Conservation (phyloP, 1,284 basidiomycete genomes). For the Xanthoconium separans region DNA sequence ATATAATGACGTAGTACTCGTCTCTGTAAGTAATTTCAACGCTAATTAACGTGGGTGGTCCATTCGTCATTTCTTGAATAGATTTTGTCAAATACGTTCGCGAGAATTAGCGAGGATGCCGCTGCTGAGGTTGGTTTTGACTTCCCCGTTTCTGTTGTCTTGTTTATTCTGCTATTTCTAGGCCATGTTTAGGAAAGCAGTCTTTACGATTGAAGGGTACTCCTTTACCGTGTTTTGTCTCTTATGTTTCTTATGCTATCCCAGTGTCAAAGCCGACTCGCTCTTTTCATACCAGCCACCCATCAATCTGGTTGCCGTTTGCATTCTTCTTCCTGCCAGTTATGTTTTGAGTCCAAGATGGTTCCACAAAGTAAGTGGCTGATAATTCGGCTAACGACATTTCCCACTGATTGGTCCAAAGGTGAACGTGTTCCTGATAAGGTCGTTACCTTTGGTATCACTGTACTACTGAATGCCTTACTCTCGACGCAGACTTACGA, state of each 20-base stretch:
- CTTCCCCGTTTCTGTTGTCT: neutral
- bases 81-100: slow-evolving; percentile 94
- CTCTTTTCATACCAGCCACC: slow-evolving; percentile 94
- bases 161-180: slow-evolving; percentile 28
- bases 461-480: neutral
- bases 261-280: slow-evolving; percentile 81
- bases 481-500: slow-evolving; percentile 59
- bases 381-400: neutral
- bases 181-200: slow-evolving; percentile 92
- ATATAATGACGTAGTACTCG: slow-evolving; percentile 53
- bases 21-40: slow-evolving; percentile 56
- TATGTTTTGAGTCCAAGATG: slow-evolving; percentile 75
- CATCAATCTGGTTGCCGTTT: slow-evolving; percentile 80
- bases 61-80: slow-evolving; percentile 31
- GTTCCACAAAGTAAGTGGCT: slow-evolving; percentile 73
- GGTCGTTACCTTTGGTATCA: slow-evolving; percentile 37
- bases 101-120: slow-evolving; percentile 89
- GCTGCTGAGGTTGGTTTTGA: slow-evolving; percentile 70
- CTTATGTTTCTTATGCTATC: slow-evolving; percentile 11
- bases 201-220: slow-evolving; percentile 86
- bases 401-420: slow-evolving; percentile 31
- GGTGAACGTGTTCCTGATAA: slow-evolving; percentile 86
- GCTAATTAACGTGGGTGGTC: neutral
- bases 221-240: slow-evolving; percentile 3
- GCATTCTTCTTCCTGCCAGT: slow-evolving; percentile 80